Conservation (phyloP, 2,329 filamentous ascomycete species). For the Aspergillus pseudoviridinutans region DNA sequence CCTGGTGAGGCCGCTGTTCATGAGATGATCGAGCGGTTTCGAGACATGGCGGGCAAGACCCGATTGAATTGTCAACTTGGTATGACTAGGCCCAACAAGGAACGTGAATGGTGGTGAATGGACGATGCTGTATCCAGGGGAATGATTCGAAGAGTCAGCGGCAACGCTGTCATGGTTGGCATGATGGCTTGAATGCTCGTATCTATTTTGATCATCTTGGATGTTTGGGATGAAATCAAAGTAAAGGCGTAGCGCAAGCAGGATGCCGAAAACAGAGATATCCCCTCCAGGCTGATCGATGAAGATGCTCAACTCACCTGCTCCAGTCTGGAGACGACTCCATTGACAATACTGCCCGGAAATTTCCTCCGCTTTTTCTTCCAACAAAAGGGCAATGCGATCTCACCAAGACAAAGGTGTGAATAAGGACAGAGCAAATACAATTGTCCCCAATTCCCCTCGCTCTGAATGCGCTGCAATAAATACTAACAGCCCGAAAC, state of each 20-base stretch:
- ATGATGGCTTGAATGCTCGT: not conserved
- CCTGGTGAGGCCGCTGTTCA: slow-evolving; percentile 45
- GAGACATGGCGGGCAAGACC: slow-evolving; percentile 44
- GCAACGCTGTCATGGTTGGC: slow-evolving; percentile 11
- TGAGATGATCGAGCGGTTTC: slow-evolving; percentile 40
- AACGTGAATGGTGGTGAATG: slow-evolving; percentile 45
- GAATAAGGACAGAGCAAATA: not conserved
- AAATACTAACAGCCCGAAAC: not conserved
- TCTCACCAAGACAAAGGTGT: not conserved
- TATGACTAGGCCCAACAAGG: slow-evolving; percentile 44
- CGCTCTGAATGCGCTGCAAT: not conserved
- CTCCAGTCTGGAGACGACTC: slow-evolving; percentile 28
- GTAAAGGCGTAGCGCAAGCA: not conserved
- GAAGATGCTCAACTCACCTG: slow-evolving; percentile 22
- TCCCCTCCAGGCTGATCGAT: not conserved
- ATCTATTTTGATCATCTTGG: not conserved
- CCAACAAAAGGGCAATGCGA: not conserved
- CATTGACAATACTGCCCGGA: slow-evolving; percentile 16
- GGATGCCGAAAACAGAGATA: not conserved
- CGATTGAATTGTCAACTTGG: slow-evolving; percentile 45
- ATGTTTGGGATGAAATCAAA: not conserved
- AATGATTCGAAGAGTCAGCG: slow-evolving; percentile 18
- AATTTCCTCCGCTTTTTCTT: not conserved
- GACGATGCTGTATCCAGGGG: slow-evolving; percentile 34
- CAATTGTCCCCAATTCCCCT: not conserved